Conservation (phyloP, 805 yeast species). For the Candida coquimbonensis region DNA sequence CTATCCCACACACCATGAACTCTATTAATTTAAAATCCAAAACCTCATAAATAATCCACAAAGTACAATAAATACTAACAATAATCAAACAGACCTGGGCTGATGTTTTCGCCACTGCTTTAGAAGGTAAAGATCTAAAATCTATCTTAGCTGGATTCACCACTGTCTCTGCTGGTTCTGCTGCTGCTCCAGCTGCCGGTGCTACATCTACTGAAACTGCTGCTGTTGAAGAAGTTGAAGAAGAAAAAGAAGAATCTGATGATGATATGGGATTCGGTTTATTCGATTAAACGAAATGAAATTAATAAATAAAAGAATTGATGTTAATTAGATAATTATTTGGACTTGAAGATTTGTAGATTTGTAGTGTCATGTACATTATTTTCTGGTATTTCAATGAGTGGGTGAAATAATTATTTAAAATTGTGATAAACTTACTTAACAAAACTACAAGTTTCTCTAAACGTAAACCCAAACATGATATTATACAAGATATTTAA, state of each 20-base stretch:
- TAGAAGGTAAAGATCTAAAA: constrained; percentile 71
- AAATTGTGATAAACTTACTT: no score
- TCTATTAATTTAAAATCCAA: no score
- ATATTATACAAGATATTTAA: constrained; percentile 5
- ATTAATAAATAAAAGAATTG: neutral
- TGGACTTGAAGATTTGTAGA: no score
- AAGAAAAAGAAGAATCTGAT: constrained; percentile 60
- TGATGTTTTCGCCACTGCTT: constrained; percentile 74
- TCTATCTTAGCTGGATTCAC: constrained; percentile 55
- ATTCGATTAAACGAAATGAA: constrained; percentile 53
- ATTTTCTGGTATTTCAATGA: no score
- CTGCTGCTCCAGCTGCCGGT: constrained; percentile 41
- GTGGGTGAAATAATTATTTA: no score
- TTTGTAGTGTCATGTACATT: no score
- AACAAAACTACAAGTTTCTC: neutral
- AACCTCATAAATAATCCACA: no score
- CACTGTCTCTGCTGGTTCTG: constrained; percentile 44
- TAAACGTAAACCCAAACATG: constrained; percentile 3
- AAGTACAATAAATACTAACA: constrained; percentile 13
- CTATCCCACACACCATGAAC: no score
- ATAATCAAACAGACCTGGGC: constrained; percentile 53
- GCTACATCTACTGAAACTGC: constrained; percentile 43
- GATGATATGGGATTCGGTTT: constrained; percentile 90
- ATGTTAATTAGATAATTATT: no score
- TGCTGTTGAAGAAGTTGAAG: constrained; percentile 55